Evolutionary conservation across 2,329 filamentous ascomycete genomes (phyloP), one percentile per base, ranked within the genome.

Genomic region (Exophiala sideris): DNA sequence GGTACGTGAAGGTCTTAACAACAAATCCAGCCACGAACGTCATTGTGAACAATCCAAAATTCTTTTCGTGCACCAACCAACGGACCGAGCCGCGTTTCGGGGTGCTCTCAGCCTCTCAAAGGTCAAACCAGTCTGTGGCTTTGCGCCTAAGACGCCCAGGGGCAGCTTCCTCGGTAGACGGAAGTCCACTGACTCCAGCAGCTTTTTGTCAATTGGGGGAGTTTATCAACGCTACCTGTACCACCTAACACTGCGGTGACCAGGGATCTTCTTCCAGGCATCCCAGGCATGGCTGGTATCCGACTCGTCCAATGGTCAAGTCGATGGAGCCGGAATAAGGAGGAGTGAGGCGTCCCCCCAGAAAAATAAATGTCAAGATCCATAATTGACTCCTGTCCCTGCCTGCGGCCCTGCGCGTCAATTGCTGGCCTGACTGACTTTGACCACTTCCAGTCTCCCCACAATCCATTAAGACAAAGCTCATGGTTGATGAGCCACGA

Each of bases 61-160:
- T 24, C 12, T 9, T 16, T 20, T 39, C 3, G 20, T 12, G 45
- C 14, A 29, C 35, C 20, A 7, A 24, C 9, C 45, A 9, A 12
- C 45, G 45, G 45, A 36, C 45, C 45, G 45, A 48, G 45, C 45
- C 45, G 45, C 10, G 20, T 7, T 20, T 24, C 3, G 24, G 45
- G 29, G 45, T 11, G 8, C n/a, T 20, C 32, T 11, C 12, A 32
- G 12, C 4, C n/a, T 34, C 32, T 11, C 12, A 32, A 5, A 32
- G 45, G 24, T 38, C 34, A n/a, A 29, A 14, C 32, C 12, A 5
- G 14, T 10, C 35, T 38, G 14, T 29, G 24, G 24, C 24, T 29
- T 29, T 29, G 24, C 24, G 24, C 24, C 24, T 29, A 29, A 29
- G 6, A 41, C 39, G 39, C 39, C 14, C 14, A 41, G 24, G 24